These are phyloP conservation scores for Sporothrix euskadiensis DNA, from an alignment of 2,329 filamentous ascomycete species.

Conservation along the genomic window DNA sequence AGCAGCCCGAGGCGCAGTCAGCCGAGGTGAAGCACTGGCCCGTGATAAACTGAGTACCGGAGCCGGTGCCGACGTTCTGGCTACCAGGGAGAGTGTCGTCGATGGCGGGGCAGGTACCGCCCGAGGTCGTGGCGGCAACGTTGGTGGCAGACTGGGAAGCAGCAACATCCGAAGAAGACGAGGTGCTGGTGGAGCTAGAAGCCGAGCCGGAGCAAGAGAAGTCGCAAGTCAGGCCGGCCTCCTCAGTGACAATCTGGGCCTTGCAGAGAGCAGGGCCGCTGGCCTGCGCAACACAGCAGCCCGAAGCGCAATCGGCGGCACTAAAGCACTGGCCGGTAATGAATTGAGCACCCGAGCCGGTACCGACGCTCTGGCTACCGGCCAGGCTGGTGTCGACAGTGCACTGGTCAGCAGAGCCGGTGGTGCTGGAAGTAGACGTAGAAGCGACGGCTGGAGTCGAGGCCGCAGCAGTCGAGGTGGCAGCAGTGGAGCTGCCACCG, in stretches of 20 bases:
- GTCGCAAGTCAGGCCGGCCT: constrained; percentile 31
- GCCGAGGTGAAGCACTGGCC: constrained; percentile 37
- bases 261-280: constrained; percentile 31
- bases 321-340: constrained; percentile 38
- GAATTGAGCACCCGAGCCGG: constrained; percentile 36
- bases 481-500: constrained; percentile 3
- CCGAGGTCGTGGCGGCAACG: background rate
- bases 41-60: constrained; percentile 38
- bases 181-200: background rate
- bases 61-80: constrained; percentile 36
- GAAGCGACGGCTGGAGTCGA: background rate
- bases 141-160: background rate
- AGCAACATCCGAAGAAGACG: background rate
- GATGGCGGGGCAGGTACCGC: constrained; percentile 31
- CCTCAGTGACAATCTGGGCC: constrained; percentile 26
- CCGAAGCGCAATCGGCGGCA: constrained; percentile 38
- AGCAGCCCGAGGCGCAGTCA: constrained; percentile 39
- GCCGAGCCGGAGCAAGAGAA: constrained; percentile 25
- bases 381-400: constrained; percentile 39
- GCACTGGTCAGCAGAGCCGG: constrained; percentile 23
- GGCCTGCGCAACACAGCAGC: constrained; percentile 36
- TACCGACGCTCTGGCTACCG: constrained; percentile 39
- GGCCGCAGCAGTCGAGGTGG: background rate
- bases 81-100: constrained; percentile 41
- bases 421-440: background rate